A percentile compares a stretch with the other conserved stretches of the same genome.
Evolutionary conservation across 768 basidiomycete genomes (phyloP).

Genomic region (Lactarius sanguifluus): DNA sequence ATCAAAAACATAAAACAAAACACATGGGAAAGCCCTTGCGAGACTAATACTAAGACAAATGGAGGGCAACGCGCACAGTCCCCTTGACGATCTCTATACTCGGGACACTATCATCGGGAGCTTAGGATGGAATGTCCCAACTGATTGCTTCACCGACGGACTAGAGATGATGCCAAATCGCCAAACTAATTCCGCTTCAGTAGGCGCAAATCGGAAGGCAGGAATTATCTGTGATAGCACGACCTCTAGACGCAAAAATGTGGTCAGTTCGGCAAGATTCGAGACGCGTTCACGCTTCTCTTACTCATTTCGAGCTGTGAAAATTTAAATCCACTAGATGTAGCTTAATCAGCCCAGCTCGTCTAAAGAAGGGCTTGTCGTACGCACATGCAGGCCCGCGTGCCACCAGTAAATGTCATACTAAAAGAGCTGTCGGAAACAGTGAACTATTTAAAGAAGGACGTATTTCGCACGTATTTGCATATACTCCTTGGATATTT

Average conservation of each 20-base stretch:
- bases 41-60: no score
- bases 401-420: no score
- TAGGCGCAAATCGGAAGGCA: neutral
- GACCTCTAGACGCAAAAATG: neutral
- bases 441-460: neutral
- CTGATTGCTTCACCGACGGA: neutral
- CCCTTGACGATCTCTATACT: no score
- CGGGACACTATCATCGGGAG: neutral
- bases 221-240: neutral
- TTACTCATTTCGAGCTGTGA: neutral
- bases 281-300: neutral
- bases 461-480: constrained; percentile 31
- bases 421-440: no score
- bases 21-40: no score
- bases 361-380: neutral
- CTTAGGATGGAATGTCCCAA: neutral
- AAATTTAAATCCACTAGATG: neutral
- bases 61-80: neutral
- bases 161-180: neutral
- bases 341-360: neutral
- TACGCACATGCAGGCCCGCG: no score
- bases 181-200: neutral
- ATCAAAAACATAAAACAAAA: no score
- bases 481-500: constrained; percentile 38
- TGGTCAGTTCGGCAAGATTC: neutral